phyloP scores from a whole-genome alignment of 768 basidiomycete genomes.

The Suillus cothurnatus region DNA sequence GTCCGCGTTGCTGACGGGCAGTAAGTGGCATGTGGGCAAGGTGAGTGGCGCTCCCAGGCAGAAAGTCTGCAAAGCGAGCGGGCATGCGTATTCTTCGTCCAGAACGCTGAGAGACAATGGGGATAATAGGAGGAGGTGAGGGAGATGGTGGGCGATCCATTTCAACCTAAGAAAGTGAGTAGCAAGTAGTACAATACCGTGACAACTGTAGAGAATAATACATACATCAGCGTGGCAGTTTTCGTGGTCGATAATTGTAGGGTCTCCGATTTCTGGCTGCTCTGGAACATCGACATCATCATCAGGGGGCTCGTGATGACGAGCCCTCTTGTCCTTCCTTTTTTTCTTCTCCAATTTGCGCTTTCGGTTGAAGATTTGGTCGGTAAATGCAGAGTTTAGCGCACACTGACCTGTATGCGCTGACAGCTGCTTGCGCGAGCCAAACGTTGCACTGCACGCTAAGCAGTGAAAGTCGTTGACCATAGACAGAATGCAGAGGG shows the following conservation, averaged over 20 bases:
- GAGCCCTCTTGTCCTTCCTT: not conserved
- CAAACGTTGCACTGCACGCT: not conserved
- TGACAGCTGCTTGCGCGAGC: not conserved
- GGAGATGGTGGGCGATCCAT: too few species aligned
- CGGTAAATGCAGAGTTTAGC: not conserved
- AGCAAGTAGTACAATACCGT: not conserved
- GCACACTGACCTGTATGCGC: not conserved
- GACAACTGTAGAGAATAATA: not conserved
- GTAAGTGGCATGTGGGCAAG: not conserved
- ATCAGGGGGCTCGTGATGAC: not conserved
- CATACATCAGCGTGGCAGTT: not conserved
- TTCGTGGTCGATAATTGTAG: not conserved
- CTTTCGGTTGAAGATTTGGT: not conserved
- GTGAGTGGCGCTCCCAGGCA: slow-evolving; percentile 3
- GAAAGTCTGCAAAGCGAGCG: slow-evolving; percentile 2
- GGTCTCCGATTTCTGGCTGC: not conserved
- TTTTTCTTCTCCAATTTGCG: not conserved
- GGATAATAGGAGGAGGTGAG: not conserved
- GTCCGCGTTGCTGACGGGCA: not conserved
- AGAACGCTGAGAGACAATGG: too few species aligned
- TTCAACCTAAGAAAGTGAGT: not conserved
- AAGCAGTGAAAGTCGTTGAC: not conserved
- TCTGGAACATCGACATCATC: not conserved
- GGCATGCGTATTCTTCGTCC: too few species aligned
- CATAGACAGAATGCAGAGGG: not conserved